A percentile compares a stretch with the other conserved stretches of the same genome.
Conservation (phyloP, 2,329 filamentous ascomycete genomes). For the Colletotrichum australisinense region DNA sequence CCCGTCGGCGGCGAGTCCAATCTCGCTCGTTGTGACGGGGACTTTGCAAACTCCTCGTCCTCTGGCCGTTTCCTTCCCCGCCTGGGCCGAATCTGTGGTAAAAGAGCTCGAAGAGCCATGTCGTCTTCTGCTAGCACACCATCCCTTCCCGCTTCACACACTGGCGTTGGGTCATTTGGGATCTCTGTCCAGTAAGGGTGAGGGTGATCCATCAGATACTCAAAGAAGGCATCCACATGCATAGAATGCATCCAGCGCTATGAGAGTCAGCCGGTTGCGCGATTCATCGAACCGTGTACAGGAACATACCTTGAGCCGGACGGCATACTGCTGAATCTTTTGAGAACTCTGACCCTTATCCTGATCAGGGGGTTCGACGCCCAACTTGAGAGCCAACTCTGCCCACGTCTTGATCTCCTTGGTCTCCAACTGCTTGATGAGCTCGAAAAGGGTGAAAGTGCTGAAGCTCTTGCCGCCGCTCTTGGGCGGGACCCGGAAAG, state of each 20-base stretch:
- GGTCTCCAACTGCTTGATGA: constrained; percentile 81
- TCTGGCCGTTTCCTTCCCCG: constrained; percentile 73
- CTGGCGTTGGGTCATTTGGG: constrained; percentile 72
- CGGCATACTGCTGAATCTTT: constrained; percentile 95
- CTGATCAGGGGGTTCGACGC: constrained; percentile 84
- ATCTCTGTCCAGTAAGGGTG: constrained; percentile 86
- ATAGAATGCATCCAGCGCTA: constrained; percentile 97
- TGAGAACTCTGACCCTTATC: constrained; percentile 90
- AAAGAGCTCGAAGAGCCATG: constrained; percentile 83
- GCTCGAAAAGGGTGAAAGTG: constrained; percentile 79
- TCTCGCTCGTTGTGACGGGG: constrained; percentile 66
- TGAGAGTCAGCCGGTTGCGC: constrained; percentile 20
- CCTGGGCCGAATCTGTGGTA: constrained; percentile 79
- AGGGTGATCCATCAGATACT: constrained; percentile 82
- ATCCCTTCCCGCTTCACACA: constrained; percentile 76
- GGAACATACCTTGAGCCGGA: constrained; percentile 80
- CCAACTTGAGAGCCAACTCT: constrained; percentile 86
- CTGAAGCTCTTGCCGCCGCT: constrained; percentile 90
- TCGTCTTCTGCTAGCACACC: constrained; percentile 89
- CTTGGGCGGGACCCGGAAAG: constrained; percentile 83
- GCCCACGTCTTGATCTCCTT: constrained; percentile 95
- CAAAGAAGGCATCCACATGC: constrained; percentile 95
- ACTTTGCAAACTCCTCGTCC: constrained; percentile 64
- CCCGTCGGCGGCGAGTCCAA: constrained; percentile 43
- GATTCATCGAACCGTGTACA: not conserved